A percentile compares a stretch with the other conserved stretches of the same genome.
These are phyloP conservation scores for Plenodomus biglobosus DNA, from an alignment of 2,329 filamentous ascomycete genomes.

Conservation along the genomic window DNA sequence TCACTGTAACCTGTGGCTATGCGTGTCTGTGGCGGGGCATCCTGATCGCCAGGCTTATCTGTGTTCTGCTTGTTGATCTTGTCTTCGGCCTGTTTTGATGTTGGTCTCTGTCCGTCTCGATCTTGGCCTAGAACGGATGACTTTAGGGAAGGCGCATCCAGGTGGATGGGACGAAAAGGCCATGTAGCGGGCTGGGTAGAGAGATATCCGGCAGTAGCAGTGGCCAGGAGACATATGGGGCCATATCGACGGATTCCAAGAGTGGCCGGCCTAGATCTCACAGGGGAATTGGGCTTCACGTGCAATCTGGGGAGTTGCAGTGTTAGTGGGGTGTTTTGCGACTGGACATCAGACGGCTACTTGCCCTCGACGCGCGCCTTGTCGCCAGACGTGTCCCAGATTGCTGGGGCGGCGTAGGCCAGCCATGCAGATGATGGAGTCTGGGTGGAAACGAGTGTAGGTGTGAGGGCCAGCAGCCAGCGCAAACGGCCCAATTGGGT, in stretches of 20 bases:
- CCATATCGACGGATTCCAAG: constrained; percentile 33
- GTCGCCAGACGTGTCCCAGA: constrained; percentile 32
- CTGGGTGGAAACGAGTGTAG: not conserved
- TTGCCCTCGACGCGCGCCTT: constrained; percentile 33
- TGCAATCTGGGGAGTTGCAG: constrained; percentile 24
- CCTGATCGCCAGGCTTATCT: constrained; percentile 30
- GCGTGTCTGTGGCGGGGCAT: constrained; percentile 40
- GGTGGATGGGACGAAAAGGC: constrained; percentile 26
- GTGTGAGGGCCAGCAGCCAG: not conserved
- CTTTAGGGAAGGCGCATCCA: constrained; percentile 35
- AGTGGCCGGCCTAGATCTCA: constrained; percentile 13
- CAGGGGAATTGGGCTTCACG: constrained; percentile 15
- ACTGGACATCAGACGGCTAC: constrained; percentile 1
- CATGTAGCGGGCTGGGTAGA: constrained; percentile 16
- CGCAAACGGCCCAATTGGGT: constrained; percentile 20
- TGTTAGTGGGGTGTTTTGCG: not conserved
- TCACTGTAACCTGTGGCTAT: constrained; percentile 28
- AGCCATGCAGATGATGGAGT: constrained; percentile 22
- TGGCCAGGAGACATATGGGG: constrained; percentile 30
- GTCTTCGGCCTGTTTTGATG: constrained; percentile 20
- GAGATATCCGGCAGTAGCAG: constrained; percentile 25
- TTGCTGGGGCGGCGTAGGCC: constrained; percentile 26
- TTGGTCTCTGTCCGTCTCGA: constrained; percentile 20
- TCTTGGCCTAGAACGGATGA: constrained; percentile 5
- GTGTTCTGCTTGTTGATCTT: constrained; percentile 14